These are phyloP conservation scores for Rhizoclosmatium globosum DNA, from an alignment of 192 early-diverging fungal genomes.

Conservation along the genomic window DNA sequence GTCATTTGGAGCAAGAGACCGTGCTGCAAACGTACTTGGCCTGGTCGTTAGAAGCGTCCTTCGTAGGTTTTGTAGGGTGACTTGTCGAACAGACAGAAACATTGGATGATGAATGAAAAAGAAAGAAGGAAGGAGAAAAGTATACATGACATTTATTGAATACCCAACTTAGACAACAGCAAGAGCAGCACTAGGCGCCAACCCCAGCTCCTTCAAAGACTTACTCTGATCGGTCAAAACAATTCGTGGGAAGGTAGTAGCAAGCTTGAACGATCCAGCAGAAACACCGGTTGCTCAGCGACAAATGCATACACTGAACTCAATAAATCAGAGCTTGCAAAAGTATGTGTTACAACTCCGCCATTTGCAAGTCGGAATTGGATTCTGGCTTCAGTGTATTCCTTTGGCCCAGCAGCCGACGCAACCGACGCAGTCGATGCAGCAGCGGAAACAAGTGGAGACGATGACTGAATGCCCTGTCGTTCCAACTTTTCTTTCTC, in stretches of 20 bases:
- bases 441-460: conserved; percentile 40
- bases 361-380: conserved; percentile 72
- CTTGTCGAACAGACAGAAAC: too few relatives aligned
- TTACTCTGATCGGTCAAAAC: conserved; percentile 68
- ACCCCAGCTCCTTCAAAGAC: conserved; percentile 73
- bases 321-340: conserved; percentile 67
- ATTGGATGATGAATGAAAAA: too few relatives aligned
- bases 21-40: too few relatives aligned
- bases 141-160: too few relatives aligned
- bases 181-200: conserved; percentile 71
- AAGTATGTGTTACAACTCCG: conserved; percentile 68
- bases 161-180: conserved; percentile 45
- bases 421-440: conserved; percentile 43
- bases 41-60: too few relatives aligned
- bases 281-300: conserved; percentile 42
- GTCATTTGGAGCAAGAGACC: too few relatives aligned
- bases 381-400: conserved; percentile 78
- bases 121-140: too few relatives aligned
- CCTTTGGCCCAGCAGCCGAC: conserved; percentile 54
- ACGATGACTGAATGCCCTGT: conserved; percentile 39
- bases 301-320: conserved; percentile 69
- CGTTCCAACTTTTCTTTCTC: conserved; percentile 49
- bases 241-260: conserved; percentile 78
- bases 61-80: too few relatives aligned
- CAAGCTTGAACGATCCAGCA: conserved; percentile 65